Percentiles rank a stretch among this genome's conserved stretches.
Evolutionary conservation across 1,284 basidiomycete genomes (phyloP).

Genomic region (Trametes polyzona): DNA sequence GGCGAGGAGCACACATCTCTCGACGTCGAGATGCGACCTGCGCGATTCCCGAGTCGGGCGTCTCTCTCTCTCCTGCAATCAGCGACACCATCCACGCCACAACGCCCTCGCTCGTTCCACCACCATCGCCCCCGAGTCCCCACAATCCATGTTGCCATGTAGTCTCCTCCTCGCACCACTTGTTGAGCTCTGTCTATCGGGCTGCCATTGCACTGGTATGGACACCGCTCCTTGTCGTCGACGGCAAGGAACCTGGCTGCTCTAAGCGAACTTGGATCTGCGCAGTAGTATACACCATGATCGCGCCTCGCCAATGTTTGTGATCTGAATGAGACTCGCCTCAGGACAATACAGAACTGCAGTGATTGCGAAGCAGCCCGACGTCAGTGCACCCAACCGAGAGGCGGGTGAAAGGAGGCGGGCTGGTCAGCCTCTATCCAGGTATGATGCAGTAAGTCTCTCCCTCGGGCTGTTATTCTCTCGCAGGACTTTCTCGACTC

Average conservation of each 20-base stretch:
- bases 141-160: no score
- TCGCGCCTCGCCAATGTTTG: no score
- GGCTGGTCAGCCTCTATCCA: background rate
- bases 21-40: slow-evolving; percentile 1
- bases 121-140: background rate
- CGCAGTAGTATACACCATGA: no score
- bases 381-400: background rate
- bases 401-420: background rate
- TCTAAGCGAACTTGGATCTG: no score
- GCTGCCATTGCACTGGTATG: no score
- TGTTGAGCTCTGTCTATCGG: no score
- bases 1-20: background rate
- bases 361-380: background rate
- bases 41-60: slow-evolving; percentile 9
- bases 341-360: no score
- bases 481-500: background rate
- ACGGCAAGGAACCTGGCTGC: no score
- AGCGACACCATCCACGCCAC: slow-evolving; percentile 17
- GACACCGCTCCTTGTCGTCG: no score
- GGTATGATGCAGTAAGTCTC: background rate
- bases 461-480: background rate
- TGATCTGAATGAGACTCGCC: no score
- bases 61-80: background rate
- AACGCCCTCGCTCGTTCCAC: slow-evolving; percentile 13
- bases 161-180: no score